Percentiles rank a stretch among this genome's conserved stretches.
Conservation (phyloP, 202 grass and related monocot genomes). For the Hordeum pubiflorum region DNA sequence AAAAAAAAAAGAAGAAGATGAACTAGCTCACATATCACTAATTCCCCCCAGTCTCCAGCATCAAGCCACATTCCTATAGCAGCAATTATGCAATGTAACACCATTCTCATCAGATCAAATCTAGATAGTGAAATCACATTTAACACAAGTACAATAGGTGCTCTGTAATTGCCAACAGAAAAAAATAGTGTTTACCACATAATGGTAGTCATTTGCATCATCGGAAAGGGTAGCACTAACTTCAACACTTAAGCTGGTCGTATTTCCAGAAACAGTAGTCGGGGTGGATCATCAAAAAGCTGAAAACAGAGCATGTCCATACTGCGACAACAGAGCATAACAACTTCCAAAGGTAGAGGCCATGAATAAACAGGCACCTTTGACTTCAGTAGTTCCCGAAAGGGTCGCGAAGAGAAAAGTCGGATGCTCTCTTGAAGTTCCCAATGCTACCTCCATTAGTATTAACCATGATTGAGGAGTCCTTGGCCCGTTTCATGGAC, state of each 20-base stretch:
- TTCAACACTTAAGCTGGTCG: too few relatives aligned
- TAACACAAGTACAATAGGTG: not conserved
- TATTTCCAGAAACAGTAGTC: too few relatives aligned
- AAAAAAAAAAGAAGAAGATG: not conserved
- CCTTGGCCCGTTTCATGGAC: not conserved
- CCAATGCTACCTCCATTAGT: not conserved
- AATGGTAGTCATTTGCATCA: not conserved
- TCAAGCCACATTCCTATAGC: not conserved
- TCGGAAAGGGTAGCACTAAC: too few relatives aligned
- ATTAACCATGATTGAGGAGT: not conserved
- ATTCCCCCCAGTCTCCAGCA: not conserved
- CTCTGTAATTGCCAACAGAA: not conserved
- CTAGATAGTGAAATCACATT: not conserved
- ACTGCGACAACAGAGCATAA: not conserved
- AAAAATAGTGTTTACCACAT: not conserved
- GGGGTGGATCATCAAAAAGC: not conserved
- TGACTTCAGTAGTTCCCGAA: not conserved
- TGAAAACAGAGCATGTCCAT: not conserved
- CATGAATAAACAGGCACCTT: not conserved
- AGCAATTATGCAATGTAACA: not conserved
- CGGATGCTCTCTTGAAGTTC: not conserved
- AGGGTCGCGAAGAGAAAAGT: not conserved
- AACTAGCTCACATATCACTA: not conserved
- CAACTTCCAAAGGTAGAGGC: not conserved
- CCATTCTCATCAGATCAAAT: not conserved